These are phyloP conservation scores for Claviceps monticola DNA, from an alignment of 2,329 filamentous ascomycete genomes.

Conservation along the genomic window DNA sequence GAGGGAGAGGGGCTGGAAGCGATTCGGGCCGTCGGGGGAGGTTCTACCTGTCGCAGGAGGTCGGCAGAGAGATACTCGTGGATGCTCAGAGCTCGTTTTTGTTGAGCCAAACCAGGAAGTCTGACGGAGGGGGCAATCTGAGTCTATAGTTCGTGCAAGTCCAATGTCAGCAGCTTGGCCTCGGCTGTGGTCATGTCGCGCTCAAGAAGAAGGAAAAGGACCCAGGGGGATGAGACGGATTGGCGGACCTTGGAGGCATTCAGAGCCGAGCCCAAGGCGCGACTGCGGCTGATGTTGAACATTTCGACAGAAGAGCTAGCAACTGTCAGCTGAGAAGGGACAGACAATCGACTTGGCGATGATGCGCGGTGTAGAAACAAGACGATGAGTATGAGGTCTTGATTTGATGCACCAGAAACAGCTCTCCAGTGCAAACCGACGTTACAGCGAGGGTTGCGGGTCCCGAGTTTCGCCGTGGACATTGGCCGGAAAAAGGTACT, in stretches of 20 bases:
- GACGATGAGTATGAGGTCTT: constrained; percentile 5
- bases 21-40: constrained; percentile 6
- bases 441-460: constrained; percentile 5
- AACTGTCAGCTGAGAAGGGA: constrained; percentile 7
- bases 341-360: constrained; percentile 9
- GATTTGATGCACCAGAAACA: constrained; percentile 3
- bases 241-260: constrained; percentile 59
- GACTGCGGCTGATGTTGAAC: constrained; percentile 78
- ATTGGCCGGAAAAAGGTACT: constrained; percentile 7
- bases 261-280: constrained; percentile 67
- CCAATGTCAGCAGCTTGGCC: constrained; percentile 4
- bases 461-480: constrained; percentile 11
- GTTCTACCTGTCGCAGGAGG: constrained; percentile 59
- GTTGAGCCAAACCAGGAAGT: constrained; percentile 56
- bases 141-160: constrained; percentile 8
- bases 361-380: not conserved
- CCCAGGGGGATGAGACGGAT: not conserved
- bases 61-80: constrained; percentile 97
- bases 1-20: not conserved
- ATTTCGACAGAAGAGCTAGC: constrained; percentile 35
- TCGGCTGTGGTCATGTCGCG: constrained; percentile 4
- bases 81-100: constrained; percentile 82
- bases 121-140: constrained; percentile 33
- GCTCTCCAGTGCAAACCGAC: constrained; percentile 11
- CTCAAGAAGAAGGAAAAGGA: constrained; percentile 3